Evolutionary conservation across 345 rosid genomes (phyloP).

Genomic region (Aquilaria sinensis): DNA sequence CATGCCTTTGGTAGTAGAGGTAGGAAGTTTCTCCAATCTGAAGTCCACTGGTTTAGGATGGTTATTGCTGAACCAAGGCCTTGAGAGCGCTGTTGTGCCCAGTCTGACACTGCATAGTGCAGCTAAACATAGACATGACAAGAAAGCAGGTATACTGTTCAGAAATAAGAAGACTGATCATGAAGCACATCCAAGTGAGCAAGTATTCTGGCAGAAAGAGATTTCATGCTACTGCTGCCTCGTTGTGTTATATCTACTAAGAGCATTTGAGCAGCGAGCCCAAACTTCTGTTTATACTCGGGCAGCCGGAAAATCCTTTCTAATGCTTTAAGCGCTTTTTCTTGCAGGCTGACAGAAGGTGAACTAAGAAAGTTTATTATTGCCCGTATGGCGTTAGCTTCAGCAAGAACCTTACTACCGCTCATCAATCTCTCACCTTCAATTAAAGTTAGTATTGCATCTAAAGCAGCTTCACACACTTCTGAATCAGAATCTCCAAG

Average conservation of each 20-base stretch:
- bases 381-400: constrained; percentile 39
- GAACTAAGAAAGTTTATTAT: constrained; percentile 49
- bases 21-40: too few relatives aligned
- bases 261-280: constrained; percentile 52
- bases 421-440: constrained; percentile 42
- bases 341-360: constrained; percentile 40
- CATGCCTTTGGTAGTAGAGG: too few relatives aligned
- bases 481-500: constrained; percentile 43
- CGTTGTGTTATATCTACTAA: constrained; percentile 61
- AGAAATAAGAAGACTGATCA: constrained; percentile 63
- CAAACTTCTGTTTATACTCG: constrained; percentile 49
- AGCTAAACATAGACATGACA: too few relatives aligned
- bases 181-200: constrained; percentile 65
- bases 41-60: too few relatives aligned
- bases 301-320: constrained; percentile 60
- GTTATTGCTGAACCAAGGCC: too few relatives aligned
- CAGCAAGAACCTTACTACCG: constrained; percentile 55
- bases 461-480: constrained; percentile 49
- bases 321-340: constrained; percentile 45
- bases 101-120: too few relatives aligned
- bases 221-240: constrained; percentile 50
- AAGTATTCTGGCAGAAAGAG: constrained; percentile 56
- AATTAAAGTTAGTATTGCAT: constrained; percentile 54
- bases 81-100: too few relatives aligned
- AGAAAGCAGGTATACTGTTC: constrained; percentile 3